phyloP scores from a whole-genome alignment of 2,329 filamentous ascomycete species.

The Harringtonia aguacate region DNA sequence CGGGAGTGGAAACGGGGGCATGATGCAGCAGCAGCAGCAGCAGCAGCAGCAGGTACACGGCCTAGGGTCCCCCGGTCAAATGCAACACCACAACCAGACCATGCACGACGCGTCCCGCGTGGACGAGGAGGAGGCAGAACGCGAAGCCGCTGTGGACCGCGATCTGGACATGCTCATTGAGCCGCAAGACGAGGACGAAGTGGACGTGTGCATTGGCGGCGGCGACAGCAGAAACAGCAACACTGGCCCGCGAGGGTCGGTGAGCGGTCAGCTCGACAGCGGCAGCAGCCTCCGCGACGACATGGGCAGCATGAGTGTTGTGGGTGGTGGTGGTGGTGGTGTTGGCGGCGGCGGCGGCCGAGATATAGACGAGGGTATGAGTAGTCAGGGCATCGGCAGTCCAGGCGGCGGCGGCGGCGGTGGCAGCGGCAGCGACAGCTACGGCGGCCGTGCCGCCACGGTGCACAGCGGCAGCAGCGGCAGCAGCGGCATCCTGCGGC shows the following conservation, averaged over 20 bases:
- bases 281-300: no score
- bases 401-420: neutral
- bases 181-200: constrained; percentile 32
- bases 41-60: neutral
- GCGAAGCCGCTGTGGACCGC: constrained; percentile 30
- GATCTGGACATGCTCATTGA: constrained; percentile 43
- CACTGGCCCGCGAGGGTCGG: no score
- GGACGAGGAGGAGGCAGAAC: constrained; percentile 20
- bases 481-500: neutral
- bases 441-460: neutral
- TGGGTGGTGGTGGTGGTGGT: neutral
- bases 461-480: neutral
- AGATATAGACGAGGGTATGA: neutral
- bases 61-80: no score
- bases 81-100: constrained; percentile 1
- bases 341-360: neutral
- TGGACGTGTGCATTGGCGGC: constrained; percentile 13
- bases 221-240: neutral
- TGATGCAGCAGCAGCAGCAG: neutral
- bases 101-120: constrained; percentile 6
- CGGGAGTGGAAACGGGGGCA: no score
- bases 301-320: neutral
- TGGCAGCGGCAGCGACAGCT: neutral
- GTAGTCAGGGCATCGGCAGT: neutral
- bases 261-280: no score